Evolutionary conservation across 306 rosid genomes (phyloP), one percentile per base, ranked within the genome.

Genomic region (Trifolium subterraneum): DNA sequence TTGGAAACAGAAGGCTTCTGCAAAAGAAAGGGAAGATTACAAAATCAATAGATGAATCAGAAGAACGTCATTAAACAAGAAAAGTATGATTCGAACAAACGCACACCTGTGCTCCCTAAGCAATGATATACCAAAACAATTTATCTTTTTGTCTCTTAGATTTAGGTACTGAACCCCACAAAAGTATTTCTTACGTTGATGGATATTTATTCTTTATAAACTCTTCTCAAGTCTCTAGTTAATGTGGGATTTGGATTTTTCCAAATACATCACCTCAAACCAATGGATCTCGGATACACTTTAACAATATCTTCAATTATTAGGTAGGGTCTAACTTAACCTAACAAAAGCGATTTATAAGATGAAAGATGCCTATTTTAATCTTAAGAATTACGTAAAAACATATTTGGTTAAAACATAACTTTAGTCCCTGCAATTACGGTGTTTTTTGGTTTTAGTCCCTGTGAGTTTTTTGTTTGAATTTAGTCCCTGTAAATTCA

Each of bases 1-100:
- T 69, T 79, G 78, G 95, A 82, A 68, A 75, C 82, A 8, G 81
- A 68, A 22, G 87, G 86, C 80, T 92, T 92, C 99, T 94, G 97
- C 73, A 85, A 72, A 71, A 79, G 55, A 82, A 52, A 65, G 44
- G 69, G 51, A 66, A 61, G 77, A 56, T 29, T 11, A 58, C 63
- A 33, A 63, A 71, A 60, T 64, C 33, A 19, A 60, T 64, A 42
- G 68, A 59, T 52, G 41, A 80, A 60, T 35, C 63, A 35, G 10
- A 35, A 7, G 39, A 35, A 7, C 9, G 10, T 35, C 39, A 35
- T 35, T 35, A 35, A 9, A 35, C 39, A 35, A 35, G 39, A 35
- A 35, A 35, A 35, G 1, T 35, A 7, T 35, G 39, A 6, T 35
- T 35, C 0, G 10, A 35, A 35, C 39, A 8, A 35, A 35, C 9